A percentile compares a stretch with the other conserved stretches of the same genome.
Evolutionary conservation across 306 rosid genomes (phyloP).

Genomic region (Benincasa hispida): DNA sequence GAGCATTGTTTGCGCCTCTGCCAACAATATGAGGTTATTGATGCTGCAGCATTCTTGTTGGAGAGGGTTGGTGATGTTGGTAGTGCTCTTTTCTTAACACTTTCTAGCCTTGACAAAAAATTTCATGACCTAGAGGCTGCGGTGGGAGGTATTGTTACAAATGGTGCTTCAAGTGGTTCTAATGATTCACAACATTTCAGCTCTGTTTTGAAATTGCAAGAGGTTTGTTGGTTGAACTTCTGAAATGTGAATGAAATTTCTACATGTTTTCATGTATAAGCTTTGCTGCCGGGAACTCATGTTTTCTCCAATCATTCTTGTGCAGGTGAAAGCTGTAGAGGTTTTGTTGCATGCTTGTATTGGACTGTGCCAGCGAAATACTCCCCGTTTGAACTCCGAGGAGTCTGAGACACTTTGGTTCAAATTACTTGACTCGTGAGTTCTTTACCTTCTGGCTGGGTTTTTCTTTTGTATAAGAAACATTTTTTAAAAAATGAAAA

Average conservation of each 20-base stretch:
- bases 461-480: not conserved
- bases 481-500: not conserved
- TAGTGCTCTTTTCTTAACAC: constrained; percentile 75
- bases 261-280: not conserved
- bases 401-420: constrained; percentile 95
- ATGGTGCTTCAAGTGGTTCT: constrained; percentile 26
- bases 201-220: constrained; percentile 32
- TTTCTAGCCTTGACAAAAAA: constrained; percentile 64
- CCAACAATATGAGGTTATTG: constrained; percentile 68
- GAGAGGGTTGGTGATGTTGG: constrained; percentile 97
- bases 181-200: constrained; percentile 25
- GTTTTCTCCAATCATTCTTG: constrained; percentile 12
- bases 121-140: constrained; percentile 70
- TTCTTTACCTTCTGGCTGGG: constrained; percentile 5
- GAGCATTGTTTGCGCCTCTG: constrained; percentile 84
- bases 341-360: constrained; percentile 67
- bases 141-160: constrained; percentile 40
- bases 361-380: constrained; percentile 90
- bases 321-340: constrained; percentile 47
- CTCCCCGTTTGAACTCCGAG: constrained; percentile 91
- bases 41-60: constrained; percentile 87
- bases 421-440: constrained; percentile 91
- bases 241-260: constrained; percentile 6
- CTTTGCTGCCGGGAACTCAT: constrained; percentile 11
- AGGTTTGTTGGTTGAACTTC: constrained; percentile 43